These are phyloP conservation scores for Rutstroemia sp. DNA, from an alignment of 2,329 filamentous ascomycete genomes.

Conservation along the genomic window DNA sequence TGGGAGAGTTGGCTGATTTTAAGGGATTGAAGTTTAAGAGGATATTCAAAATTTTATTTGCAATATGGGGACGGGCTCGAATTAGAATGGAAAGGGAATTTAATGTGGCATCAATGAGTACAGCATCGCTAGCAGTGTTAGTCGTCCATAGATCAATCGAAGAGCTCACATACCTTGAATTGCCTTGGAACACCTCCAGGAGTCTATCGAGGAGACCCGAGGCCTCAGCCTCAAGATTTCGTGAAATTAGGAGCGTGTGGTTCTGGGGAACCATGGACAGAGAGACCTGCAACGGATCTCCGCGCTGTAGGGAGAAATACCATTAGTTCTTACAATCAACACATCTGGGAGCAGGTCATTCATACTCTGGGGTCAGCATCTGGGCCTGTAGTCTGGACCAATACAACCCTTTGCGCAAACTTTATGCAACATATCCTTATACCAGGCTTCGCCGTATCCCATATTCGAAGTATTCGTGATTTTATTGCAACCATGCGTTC, in stretches of 20 bases:
- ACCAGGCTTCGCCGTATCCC: slow-evolving; percentile 71
- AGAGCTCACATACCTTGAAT: slow-evolving; percentile 58
- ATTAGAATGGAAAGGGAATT: slow-evolving; percentile 82
- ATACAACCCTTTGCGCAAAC: slow-evolving; percentile 87
- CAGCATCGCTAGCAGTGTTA: slow-evolving; percentile 62
- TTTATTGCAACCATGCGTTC: slow-evolving; percentile 85
- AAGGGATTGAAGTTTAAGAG: slow-evolving; percentile 89
- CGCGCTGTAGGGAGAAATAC: slow-evolving; percentile 40
- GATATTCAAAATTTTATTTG: slow-evolving; percentile 77
- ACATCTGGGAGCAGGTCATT: slow-evolving; percentile 19
- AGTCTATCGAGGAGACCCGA: slow-evolving; percentile 86
- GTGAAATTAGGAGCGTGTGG: slow-evolving; percentile 71
- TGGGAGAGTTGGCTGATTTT: slow-evolving; percentile 66
- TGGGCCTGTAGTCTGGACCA: slow-evolving; percentile 81
- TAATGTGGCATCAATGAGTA: slow-evolving; percentile 83
- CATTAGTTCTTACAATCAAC: slow-evolving; percentile 10
- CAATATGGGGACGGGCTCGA: slow-evolving; percentile 70
- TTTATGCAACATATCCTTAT: slow-evolving; percentile 94
- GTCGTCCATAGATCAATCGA: slow-evolving; percentile 13
- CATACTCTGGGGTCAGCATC: slow-evolving; percentile 76
- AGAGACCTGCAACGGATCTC: slow-evolving; percentile 75
- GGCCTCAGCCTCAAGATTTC: slow-evolving; percentile 85
- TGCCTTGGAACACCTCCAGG: slow-evolving; percentile 76
- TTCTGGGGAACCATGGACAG: slow-evolving; percentile 76
- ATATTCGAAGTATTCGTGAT: slow-evolving; percentile 76